Conservation (phyloP, 345 rosid genomes). For the Conringia planisiliqua region DNA sequence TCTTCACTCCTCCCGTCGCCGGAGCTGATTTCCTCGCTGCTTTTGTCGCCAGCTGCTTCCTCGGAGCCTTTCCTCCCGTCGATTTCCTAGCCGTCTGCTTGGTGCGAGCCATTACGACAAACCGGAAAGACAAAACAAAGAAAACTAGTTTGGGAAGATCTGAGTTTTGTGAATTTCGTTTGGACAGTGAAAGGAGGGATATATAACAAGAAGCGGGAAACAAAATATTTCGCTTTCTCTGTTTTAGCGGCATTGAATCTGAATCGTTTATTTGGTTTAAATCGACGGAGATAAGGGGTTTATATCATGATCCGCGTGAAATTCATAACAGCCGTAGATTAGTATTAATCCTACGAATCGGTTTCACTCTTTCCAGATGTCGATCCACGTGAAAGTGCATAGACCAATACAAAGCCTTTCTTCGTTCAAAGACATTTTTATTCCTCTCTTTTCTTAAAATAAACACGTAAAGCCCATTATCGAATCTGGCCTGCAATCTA, state of each 20-base stretch:
- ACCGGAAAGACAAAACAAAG: too few relatives aligned
- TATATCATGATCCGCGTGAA: constrained; percentile 1
- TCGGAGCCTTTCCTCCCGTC: constrained; percentile 61
- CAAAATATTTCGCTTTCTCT: neutral
- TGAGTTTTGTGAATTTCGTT: neutral
- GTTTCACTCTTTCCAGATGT: neutral
- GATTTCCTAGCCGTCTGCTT: constrained; percentile 65
- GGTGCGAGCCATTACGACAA: constrained; percentile 53
- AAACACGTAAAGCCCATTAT: neutral
- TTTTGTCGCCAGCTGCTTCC: constrained; percentile 62
- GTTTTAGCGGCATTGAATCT: neutral
- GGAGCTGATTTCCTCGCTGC: constrained; percentile 64
- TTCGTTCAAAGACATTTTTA: neutral
- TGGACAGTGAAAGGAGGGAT: neutral
- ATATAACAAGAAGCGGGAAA: constrained; percentile 22
- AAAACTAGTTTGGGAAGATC: constrained; percentile 4
- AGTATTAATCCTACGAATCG: neutral
- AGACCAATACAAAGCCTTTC: neutral
- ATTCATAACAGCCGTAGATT: neutral
- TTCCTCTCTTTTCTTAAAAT: neutral
- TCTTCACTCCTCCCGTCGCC: constrained; percentile 72
- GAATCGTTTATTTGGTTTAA: neutral
- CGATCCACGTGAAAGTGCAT: constrained; percentile 1
- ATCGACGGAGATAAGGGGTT: constrained; percentile 9
- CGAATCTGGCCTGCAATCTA: neutral